phyloP scores from a whole-genome alignment of 2,329 filamentous ascomycete genomes.

The Penicillium sp. region DNA sequence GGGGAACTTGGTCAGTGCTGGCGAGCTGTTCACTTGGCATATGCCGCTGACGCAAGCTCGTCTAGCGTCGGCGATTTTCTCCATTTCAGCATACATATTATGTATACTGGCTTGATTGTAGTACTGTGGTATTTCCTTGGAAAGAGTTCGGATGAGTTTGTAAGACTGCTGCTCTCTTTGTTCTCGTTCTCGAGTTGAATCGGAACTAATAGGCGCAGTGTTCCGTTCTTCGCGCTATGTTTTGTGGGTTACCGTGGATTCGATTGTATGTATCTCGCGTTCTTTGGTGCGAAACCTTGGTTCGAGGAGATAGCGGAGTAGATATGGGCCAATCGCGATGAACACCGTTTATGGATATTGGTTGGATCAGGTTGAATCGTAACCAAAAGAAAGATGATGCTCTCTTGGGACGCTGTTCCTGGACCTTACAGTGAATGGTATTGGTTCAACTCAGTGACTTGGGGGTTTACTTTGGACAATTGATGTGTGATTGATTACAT shows the following conservation, averaged over 20 bases:
- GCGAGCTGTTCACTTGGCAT: constrained; percentile 6
- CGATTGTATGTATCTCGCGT: constrained; percentile 9
- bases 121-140: neutral
- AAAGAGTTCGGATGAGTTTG: neutral
- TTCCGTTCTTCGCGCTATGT: neutral
- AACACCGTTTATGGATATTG: neutral
- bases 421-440: neutral
- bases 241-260: constrained; percentile 13
- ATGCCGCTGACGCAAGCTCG: constrained; percentile 17
- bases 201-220: neutral
- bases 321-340: constrained; percentile 18
- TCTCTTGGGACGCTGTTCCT: neutral
- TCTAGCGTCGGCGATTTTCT: neutral
- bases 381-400: neutral
- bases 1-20: constrained; percentile 2
- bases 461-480: neutral
- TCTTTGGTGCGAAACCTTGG: constrained; percentile 17
- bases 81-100: neutral
- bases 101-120: neutral
- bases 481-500: neutral
- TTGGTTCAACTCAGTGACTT: neutral
- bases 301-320: constrained; percentile 16
- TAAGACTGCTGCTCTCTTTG: neutral
- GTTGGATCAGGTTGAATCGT: constrained; percentile 6
- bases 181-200: neutral